These are phyloP conservation scores for Prunus padus DNA, from an alignment of 306 rosid genomes.

Conservation along the genomic window DNA sequence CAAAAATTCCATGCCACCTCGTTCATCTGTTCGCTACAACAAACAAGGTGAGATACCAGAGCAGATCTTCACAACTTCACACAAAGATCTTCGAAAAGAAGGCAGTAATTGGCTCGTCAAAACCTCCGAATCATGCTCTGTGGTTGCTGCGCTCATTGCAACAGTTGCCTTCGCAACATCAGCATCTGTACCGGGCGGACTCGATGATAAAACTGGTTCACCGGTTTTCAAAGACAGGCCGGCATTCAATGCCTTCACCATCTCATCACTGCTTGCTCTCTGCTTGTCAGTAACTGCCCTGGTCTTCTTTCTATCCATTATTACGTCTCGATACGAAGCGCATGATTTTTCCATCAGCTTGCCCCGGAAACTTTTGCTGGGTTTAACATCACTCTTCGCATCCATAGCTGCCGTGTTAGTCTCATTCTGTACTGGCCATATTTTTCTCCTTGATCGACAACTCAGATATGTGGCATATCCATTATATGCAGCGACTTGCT, in stretches of 20 bases:
- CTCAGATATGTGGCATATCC: constrained; percentile 35
- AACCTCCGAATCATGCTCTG: constrained; percentile 58
- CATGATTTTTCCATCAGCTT: constrained; percentile 34
- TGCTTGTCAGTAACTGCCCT: constrained; percentile 35
- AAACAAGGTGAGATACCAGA: constrained; percentile 24
- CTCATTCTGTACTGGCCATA: constrained; percentile 44
- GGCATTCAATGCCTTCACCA: constrained; percentile 23
- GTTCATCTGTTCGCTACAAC: constrained; percentile 37
- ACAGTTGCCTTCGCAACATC: constrained; percentile 48
- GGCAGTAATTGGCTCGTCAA: constrained; percentile 50
- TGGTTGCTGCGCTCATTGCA: constrained; percentile 62
- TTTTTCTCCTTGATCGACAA: constrained; percentile 27
- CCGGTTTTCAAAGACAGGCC: constrained; percentile 31
- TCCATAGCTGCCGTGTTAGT: constrained; percentile 42
- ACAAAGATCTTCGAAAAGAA: constrained; percentile 7
- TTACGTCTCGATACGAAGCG: constrained; percentile 42
- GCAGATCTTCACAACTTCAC: constrained; percentile 41
- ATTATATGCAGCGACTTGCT: constrained; percentile 37
- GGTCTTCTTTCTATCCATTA: constrained; percentile 41
- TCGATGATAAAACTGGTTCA: constrained; percentile 13
- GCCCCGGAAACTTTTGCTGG: constrained; percentile 38
- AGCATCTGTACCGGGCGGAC: constrained; percentile 43
- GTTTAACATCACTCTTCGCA: constrained; percentile 44
- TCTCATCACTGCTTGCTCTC: constrained; percentile 28
- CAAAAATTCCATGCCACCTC: constrained; percentile 28